Base-by-base conservation (phyloP, 768 basidiomycete genomes). In the Leucosporidium creatinivorum region DNA sequence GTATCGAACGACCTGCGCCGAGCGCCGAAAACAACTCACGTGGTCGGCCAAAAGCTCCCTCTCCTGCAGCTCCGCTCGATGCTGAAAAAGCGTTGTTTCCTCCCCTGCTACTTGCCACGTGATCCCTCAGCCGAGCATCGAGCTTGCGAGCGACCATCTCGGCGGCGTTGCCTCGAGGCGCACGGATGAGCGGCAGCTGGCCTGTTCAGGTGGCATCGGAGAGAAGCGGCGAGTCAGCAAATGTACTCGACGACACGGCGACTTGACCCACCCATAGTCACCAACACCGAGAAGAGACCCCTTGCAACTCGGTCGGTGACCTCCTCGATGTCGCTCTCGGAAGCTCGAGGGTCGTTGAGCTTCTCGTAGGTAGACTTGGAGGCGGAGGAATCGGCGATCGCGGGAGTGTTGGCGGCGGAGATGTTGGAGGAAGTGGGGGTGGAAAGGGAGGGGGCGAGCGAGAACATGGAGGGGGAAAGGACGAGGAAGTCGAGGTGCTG, bases 141-240 rank as follows among this genome's bases (percentile, higher is more conserved):
- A 99, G 82, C 77, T 91, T 96, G 80, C 92, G 88, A 13, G 93
- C 93, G n/a, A 98, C 87, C 93, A 97, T 96, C 79, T 99, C 96
- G 25, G 93, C 96, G 7, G 96, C 96, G 78, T 98, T 97, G 1
- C 94, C 94, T 77, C 88, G 82, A 26, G 96, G 96, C 65, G 89
- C 87, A 39, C 96, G 87, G 67, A 99, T 97, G 76, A 93, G 89
- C 15, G 96, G 96, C 26, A 94, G 88, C 73, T 91, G 88, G 2
- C 89, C 92, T 92, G 65, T n/a, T 58, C 26, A 4, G 26, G 21
- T 21, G 31, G 8, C 19, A 1, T 19, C 12, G 9, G 58, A 17
- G 39, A 33, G 19, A 19, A 26, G 44, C 5, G 2, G 8, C 48
- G 21, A n/a, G 58, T 36, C 2, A n/a, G 47, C 31, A 39, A 54